A percentile compares a stretch with the other conserved stretches of the same genome.
Conservation (phyloP, 2,329 filamentous ascomycete species). For the Alternaria consortialis region DNA sequence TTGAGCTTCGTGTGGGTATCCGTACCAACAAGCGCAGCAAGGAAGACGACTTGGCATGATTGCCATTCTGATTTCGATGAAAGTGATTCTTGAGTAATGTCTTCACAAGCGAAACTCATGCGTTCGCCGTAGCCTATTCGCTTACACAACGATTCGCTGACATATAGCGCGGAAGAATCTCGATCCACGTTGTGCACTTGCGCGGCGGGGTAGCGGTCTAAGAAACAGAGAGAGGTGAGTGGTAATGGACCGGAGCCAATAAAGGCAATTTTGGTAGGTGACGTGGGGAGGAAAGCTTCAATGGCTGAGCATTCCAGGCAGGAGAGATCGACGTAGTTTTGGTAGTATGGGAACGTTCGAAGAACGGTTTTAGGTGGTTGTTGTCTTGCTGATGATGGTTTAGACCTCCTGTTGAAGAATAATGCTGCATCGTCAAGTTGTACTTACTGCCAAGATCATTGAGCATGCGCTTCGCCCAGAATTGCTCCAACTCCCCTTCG, state of each 20-base stretch:
- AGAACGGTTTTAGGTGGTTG: background rate
- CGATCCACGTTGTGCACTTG: constrained; percentile 56
- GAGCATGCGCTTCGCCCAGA: constrained; percentile 55
- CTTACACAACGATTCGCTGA: constrained; percentile 43
- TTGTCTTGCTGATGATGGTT: background rate
- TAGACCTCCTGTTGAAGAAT: background rate
- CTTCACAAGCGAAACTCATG: constrained; percentile 54
- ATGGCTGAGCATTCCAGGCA: constrained; percentile 58
- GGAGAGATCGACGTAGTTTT: constrained; percentile 61
- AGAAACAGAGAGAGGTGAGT: constrained; percentile 58
- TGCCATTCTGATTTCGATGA: constrained; percentile 33
- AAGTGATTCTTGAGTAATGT: constrained; percentile 31
- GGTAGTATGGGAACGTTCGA: constrained; percentile 58
- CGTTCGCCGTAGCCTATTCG: constrained; percentile 50
- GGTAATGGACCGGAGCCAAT: constrained; percentile 63
- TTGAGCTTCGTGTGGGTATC: constrained; percentile 54
- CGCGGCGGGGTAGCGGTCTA: constrained; percentile 44
- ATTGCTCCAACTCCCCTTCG: constrained; percentile 57
- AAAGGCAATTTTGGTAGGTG: constrained; percentile 55
- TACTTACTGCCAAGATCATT: constrained; percentile 12
- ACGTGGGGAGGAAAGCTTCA: constrained; percentile 41
- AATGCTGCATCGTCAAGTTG: background rate
- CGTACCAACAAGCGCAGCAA: constrained; percentile 61
- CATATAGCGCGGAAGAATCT: constrained; percentile 46
- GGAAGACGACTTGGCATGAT: constrained; percentile 58